Base-by-base conservation (phyloP, 1,284 basidiomycete genomes). In the Lentinula novae-zelandiae region DNA sequence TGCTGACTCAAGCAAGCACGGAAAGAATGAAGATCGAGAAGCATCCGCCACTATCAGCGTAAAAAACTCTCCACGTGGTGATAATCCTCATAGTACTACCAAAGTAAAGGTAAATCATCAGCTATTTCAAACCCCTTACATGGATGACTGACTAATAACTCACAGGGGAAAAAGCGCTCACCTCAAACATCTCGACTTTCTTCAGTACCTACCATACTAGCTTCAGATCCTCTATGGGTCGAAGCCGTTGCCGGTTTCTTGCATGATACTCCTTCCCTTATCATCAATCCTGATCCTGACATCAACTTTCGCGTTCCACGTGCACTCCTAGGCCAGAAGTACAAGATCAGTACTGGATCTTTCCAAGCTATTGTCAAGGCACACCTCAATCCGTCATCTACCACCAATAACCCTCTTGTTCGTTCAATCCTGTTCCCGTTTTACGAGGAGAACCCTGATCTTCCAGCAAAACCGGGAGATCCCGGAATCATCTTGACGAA, bases 391-490 rank as follows among this genome's bases (percentile, higher is more conserved):
- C 53, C 59, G 12, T 17, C 49, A 15, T 59, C 58, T 5, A 39
- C 39, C 17, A 3, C 53, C 8, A 20, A 39, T 46, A 48, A 34
- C 12, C 39, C 51, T 49, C 31, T 5, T 7, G 34, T 9, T 9
- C 59, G 59, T 27, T 39, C 52, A 17, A 60, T 60, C 5, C 44
- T 60, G 0, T 60, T 60, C 44, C 59, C 59, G 8, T 60, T 60
- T 17, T 53, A 27, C 20, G 39, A 53, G 6, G 27, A 60, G 10
- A 53, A 60, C 33, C 52, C 52, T 10, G 33, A 60, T 51, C 53
- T 60, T 12, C 59, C 59, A 34, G 20, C 46, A 5, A 38, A 34
- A 8, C 59, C 59, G 3, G 59, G 59, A 15, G 53, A 48, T 7
- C 53, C 59, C 2, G 59, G 59, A 15, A 50, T 55, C 44, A 55